Conservation (phyloP, 257 asterid genomes). For the Craterostigma plantagineum region DNA sequence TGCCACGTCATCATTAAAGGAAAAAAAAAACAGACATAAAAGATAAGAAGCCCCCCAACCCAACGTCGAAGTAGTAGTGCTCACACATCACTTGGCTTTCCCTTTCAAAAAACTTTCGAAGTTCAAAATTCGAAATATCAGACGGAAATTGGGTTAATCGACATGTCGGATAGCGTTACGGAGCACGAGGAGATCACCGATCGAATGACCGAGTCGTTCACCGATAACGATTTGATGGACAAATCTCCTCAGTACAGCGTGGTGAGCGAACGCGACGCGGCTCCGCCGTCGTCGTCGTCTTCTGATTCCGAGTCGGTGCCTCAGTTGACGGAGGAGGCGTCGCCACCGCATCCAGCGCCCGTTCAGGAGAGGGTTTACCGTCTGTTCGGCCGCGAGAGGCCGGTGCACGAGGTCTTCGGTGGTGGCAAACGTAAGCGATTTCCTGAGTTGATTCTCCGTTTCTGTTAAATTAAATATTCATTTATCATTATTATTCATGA, state of each 20-base stretch:
- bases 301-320: conserved; percentile 45
- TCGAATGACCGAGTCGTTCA: not conserved
- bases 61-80: too few relatives aligned
- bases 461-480: too few relatives aligned
- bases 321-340: conserved; percentile 9
- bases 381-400: conserved; percentile 49
- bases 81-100: too few relatives aligned
- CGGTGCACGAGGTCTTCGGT: conserved; percentile 66
- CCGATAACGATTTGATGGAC: not conserved
- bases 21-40: too few relatives aligned
- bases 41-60: too few relatives aligned
- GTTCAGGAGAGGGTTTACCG: conserved; percentile 34
- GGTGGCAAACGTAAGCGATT: conserved; percentile 68
- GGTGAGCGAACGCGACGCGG: not conserved
- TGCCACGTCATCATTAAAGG: conserved; percentile 4
- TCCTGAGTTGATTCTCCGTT: too few relatives aligned
- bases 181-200: conserved; percentile 5
- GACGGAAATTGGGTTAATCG: too few relatives aligned
- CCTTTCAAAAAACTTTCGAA: too few relatives aligned
- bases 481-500: too few relatives aligned
- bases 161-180: too few relatives aligned
- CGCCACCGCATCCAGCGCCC: conserved; percentile 19
- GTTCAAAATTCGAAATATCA: too few relatives aligned
- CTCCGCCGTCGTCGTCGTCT: conserved; percentile 21
- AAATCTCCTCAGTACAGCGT: not conserved